phyloP scores from a whole-genome alignment of 306 rosid genomes.

The Cicer bijugum region DNA sequence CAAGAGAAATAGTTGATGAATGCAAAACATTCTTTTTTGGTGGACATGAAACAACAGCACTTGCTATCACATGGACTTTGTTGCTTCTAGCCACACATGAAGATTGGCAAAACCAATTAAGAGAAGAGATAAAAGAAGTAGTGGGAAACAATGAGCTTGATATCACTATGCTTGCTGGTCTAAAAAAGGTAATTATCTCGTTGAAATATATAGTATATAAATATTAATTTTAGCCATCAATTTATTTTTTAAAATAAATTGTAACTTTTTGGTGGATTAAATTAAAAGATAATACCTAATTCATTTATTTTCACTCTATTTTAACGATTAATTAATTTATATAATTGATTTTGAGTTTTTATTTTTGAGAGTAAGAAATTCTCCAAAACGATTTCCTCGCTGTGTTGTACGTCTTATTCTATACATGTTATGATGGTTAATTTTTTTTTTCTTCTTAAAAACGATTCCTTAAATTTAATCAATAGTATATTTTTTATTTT shows the following conservation, averaged over 20 bases:
- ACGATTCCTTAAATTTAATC: background rate
- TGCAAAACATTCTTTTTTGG: slow-evolving; percentile 94
- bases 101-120: slow-evolving; percentile 76
- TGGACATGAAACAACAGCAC: slow-evolving; percentile 91
- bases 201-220: background rate
- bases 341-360: background rate
- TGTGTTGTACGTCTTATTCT: no score
- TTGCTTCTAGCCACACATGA: slow-evolving; percentile 68
- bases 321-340: background rate
- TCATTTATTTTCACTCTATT: background rate
- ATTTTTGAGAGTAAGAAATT: background rate
- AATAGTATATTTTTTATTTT: background rate
- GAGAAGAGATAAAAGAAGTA: slow-evolving; percentile 75
- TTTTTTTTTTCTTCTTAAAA: background rate
- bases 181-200: slow-evolving; percentile 58
- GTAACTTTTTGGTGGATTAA: background rate
- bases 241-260: background rate
- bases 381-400: no score
- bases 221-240: background rate
- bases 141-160: slow-evolving; percentile 58
- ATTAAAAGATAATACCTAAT: background rate
- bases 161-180: slow-evolving; percentile 54
- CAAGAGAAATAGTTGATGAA: slow-evolving; percentile 71
- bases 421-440: no score
- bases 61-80: slow-evolving; percentile 85